phyloP scores from a whole-genome alignment of 1,284 basidiomycete genomes.

The Cryptococcus amylolentus region DNA sequence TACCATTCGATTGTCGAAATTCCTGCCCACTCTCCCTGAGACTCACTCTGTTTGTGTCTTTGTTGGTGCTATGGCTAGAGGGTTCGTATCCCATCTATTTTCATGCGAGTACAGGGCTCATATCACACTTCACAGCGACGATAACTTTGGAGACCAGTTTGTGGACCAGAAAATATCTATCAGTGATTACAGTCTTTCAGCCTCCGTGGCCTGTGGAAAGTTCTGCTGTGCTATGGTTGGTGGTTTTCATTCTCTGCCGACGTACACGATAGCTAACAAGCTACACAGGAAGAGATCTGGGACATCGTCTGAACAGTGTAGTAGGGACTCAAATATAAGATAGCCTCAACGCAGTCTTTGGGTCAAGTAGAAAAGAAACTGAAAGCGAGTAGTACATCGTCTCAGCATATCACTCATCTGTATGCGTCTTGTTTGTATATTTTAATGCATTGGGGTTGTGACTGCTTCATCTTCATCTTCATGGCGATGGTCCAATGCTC shows the following conservation, averaged over 20 bases:
- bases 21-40: conserved; percentile 74
- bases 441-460: conserved; percentile 6
- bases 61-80: conserved; percentile 95
- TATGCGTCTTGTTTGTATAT: conserved; percentile 11
- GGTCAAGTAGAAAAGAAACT: not conserved
- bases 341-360: conserved; percentile 4
- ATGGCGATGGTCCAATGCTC: too few relatives aligned
- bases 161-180: conserved; percentile 98
- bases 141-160: conserved; percentile 92
- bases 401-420: conserved; percentile 12
- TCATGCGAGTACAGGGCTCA: not conserved
- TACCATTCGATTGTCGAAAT: conserved; percentile 74
- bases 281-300: conserved; percentile 57
- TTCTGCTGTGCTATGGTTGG: conserved; percentile 64
- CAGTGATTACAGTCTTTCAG: conserved; percentile 89
- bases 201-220: conserved; percentile 89
- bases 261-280: not conserved
- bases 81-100: conserved; percentile 48
- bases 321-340: not conserved
- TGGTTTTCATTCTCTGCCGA: not conserved
- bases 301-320: conserved; percentile 54
- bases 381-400: conserved; percentile 1
- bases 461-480: not conserved
- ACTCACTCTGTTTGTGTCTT: conserved; percentile 91
- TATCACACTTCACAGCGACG: conserved; percentile 54